Conservation (phyloP, 176 grass and related monocot genomes). For the Phyllostachys edulis region DNA sequence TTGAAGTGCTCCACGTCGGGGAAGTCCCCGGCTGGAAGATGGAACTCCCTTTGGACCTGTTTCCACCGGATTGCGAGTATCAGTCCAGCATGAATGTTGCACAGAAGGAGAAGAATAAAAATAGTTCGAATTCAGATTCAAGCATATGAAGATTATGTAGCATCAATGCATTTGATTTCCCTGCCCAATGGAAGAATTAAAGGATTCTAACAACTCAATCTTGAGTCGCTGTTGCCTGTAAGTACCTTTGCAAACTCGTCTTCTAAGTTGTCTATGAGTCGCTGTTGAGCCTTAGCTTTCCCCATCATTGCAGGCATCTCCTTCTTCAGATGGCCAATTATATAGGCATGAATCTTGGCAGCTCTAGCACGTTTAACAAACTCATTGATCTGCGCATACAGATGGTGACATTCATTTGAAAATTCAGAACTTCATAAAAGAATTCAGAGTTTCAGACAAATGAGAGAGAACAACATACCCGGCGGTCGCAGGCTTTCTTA, state of each 20-base stretch:
- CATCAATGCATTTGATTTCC: background rate
- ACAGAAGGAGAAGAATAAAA: background rate
- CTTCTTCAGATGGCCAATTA: slow-evolving; percentile 83
- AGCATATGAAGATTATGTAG: background rate
- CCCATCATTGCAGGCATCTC: slow-evolving; percentile 93
- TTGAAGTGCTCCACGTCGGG: background rate
- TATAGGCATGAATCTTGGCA: slow-evolving; percentile 84
- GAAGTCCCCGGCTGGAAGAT: slow-evolving; percentile 55
- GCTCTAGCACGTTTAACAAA: slow-evolving; percentile 94
- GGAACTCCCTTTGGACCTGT: slow-evolving; percentile 84
- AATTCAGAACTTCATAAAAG: background rate
- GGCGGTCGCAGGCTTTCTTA: slow-evolving; percentile 86
- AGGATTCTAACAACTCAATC: background rate
- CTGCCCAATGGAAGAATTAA: background rate
- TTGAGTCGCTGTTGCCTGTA: background rate
- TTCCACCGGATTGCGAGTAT: background rate
- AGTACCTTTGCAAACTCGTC: slow-evolving; percentile 85
- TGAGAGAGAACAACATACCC: slow-evolving; percentile 42
- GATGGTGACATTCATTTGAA: background rate
- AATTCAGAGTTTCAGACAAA: background rate
- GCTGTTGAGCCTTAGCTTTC: slow-evolving; percentile 90
- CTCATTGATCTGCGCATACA: slow-evolving; percentile 60
- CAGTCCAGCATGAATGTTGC: background rate
- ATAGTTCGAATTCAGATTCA: background rate
- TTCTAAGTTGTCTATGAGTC: slow-evolving; percentile 66